Conservation (phyloP, 2,329 filamentous ascomycete genomes). For the Botryotinia narcissicola region DNA sequence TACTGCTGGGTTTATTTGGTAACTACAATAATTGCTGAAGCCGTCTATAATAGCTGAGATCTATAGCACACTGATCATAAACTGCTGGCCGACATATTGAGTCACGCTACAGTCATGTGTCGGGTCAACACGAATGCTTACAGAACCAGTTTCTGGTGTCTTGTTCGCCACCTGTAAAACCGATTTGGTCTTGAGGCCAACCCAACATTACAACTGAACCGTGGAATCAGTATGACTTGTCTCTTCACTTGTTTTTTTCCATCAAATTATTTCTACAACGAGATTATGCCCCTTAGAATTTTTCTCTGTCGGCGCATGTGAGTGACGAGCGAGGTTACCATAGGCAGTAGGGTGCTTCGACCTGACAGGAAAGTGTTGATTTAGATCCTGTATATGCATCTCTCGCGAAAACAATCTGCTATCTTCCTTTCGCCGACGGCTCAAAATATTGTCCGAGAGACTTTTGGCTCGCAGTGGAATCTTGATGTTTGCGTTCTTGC, state of each 20-base stretch:
- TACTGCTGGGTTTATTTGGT: not conserved
- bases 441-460: not conserved
- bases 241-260: not conserved
- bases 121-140: conserved; percentile 4
- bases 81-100: not conserved
- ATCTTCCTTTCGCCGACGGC: not conserved
- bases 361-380: not conserved
- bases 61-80: not conserved
- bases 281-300: not conserved
- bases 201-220: not conserved
- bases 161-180: not conserved
- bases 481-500: not conserved
- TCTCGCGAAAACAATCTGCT: not conserved
- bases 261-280: not conserved
- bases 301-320: not conserved
- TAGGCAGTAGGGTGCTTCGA: not conserved
- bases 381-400: not conserved
- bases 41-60: not conserved
- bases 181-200: not conserved
- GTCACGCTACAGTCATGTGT: no score
- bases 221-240: not conserved
- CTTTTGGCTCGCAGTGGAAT: not conserved
- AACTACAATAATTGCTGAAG: not conserved
- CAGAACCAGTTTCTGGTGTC: not conserved
- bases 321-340: not conserved